phyloP scores from a whole-genome alignment of 2,329 filamentous ascomycete genomes.

The Pseudogymnoascus pannorum region DNA sequence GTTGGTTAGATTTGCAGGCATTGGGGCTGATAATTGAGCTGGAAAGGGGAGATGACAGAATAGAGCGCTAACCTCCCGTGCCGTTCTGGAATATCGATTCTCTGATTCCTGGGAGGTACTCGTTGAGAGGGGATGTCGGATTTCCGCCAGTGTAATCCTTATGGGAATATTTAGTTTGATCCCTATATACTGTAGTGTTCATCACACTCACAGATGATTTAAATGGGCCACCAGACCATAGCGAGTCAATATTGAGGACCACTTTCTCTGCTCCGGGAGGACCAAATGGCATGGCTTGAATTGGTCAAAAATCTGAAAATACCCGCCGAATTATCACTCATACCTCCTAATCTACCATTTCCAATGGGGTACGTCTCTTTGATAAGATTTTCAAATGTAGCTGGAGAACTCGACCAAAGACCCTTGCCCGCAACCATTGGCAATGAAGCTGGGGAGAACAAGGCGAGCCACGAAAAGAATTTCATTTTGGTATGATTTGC shows the following conservation, averaged over 20 bases:
- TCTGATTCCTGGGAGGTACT: slow-evolving; percentile 36
- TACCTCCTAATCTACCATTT: slow-evolving; percentile 41
- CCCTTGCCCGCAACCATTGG: not conserved
- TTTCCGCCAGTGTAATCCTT: slow-evolving; percentile 42
- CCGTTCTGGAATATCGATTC: slow-evolving; percentile 42
- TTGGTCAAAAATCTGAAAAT: not conserved
- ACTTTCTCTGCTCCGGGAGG: slow-evolving; percentile 36
- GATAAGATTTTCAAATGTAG: slow-evolving; percentile 23
- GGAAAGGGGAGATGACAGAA: not conserved
- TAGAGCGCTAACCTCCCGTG: slow-evolving; percentile 33
- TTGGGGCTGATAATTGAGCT: not conserved
- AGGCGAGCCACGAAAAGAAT: not conserved
- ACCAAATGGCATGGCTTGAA: slow-evolving; percentile 37
- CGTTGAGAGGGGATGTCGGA: slow-evolving; percentile 29
- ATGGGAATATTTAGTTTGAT: not conserved
- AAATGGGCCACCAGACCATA: slow-evolving; percentile 46
- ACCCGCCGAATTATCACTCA: not conserved
- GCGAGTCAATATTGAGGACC: slow-evolving; percentile 40
- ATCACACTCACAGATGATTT: slow-evolving; percentile 29
- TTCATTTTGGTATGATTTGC: not conserved
- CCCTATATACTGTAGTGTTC: not conserved
- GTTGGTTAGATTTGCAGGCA: not conserved
- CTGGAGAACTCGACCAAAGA: slow-evolving; percentile 9
- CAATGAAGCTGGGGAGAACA: not conserved
- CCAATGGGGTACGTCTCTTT: slow-evolving; percentile 39